Evolutionary conservation across 306 rosid species (phyloP), one percentile per base, ranked within the genome.

Genomic region (Vigna radiata): DNA sequence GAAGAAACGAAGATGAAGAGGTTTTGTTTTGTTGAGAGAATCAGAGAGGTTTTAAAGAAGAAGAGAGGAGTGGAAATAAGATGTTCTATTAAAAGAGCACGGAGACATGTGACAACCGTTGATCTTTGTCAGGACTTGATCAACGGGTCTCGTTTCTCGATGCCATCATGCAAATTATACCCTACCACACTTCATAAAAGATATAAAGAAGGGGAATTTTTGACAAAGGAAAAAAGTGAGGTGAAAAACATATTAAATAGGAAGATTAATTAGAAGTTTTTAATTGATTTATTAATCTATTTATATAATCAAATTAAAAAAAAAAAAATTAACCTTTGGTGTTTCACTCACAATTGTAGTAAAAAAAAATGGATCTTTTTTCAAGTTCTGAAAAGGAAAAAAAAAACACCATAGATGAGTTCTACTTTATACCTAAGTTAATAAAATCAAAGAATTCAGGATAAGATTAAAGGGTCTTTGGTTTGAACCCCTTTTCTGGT

Each of bases 1-100:
- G 14, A 25, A 8, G 46, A 41, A 41, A 41, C 46, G 46, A 41
- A 67, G 69, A 6, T 56, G 81, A 68, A 77, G 68, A 77, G 50
- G 37, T 41, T 41, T 41, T 8, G 46, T 8, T 8, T 41, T 41
- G 46, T 8, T 9, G 3, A 8, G 46, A 8, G 46, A 8, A 8
- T 41, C 12, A 41, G 46, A 41, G 46, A 41, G 12, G 46, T 41
- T 41, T 41, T 41, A 41, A 41, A 8, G 46, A 8, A 2, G 46
- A 9, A 41, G 46, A 5, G 16, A 5, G 49, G 13, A 19, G 60
- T 10, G 14, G 60, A 31, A 55, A 21, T 14, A 21, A 29, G 16
- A 10, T 18, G 16, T 55, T 19, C 31, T 19, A 55, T 55, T 55
- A 19, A 55, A 55, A 55, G 31, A 10, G 15, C 7, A 3, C 1